Conservation (phyloP, 2,329 filamentous ascomycete species). For the Aspergillus nomiae region DNA sequence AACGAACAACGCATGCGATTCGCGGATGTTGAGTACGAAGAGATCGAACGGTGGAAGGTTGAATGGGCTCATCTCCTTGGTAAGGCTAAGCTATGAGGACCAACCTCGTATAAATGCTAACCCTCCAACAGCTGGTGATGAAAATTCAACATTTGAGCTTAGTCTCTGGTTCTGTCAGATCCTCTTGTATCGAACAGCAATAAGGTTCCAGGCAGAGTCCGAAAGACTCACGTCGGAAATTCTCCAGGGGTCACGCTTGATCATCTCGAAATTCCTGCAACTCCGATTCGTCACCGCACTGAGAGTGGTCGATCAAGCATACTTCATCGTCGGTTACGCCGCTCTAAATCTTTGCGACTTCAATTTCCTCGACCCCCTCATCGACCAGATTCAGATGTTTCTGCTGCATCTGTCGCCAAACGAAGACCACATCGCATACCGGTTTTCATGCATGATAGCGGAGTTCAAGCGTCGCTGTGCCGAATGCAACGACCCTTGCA, state of each 20-base stretch:
- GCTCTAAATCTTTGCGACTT: conserved; percentile 40
- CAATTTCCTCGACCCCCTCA: conserved; percentile 33
- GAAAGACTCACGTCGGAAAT: conserved; percentile 31
- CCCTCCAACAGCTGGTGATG: conserved; percentile 25
- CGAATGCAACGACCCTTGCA: conserved; percentile 21
- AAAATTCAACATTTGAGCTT: conserved; percentile 34
- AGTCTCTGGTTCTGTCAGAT: conserved; percentile 39
- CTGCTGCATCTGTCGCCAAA: conserved; percentile 35
- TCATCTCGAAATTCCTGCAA: conserved; percentile 33
- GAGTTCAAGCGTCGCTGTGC: conserved; percentile 35
- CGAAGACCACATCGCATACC: conserved; percentile 36
- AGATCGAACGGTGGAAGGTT: conserved; percentile 37
- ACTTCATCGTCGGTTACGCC: conserved; percentile 38
- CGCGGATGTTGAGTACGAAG: conserved; percentile 32
- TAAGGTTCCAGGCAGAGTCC: conserved; percentile 27
- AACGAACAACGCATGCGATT: conserved; percentile 29
- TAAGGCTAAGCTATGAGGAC: conserved; percentile 14
- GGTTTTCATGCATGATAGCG: conserved; percentile 33
- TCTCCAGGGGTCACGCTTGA: conserved; percentile 32
- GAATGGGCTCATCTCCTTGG: conserved; percentile 37
- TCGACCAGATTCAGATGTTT: conserved; percentile 35
- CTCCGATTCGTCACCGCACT: conserved; percentile 30
- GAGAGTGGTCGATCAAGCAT: conserved; percentile 33
- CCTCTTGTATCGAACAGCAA: conserved; percentile 35
- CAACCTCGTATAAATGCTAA: neutral